Evolutionary conservation across 441 rosid genomes (phyloP).

Genomic region (Kokia cookei): DNA sequence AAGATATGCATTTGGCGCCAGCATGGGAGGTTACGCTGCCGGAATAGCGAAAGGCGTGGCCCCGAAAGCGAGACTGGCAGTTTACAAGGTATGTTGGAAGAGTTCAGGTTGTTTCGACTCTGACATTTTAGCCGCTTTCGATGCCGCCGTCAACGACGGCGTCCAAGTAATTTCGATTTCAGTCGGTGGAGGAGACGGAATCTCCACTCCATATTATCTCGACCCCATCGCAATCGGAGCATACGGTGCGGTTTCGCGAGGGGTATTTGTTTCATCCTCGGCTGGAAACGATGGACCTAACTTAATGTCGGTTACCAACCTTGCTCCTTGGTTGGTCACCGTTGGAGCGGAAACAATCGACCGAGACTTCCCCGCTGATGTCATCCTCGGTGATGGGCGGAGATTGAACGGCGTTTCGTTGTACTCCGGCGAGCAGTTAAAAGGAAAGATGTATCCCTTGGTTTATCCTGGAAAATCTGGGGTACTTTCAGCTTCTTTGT

Average conservation of each 20-base stretch:
- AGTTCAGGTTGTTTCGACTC: conserved; percentile 70
- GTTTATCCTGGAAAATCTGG: conserved; percentile 70
- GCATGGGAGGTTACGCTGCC: conserved; percentile 67
- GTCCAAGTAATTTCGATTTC: conserved; percentile 70
- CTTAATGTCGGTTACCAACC: conserved; percentile 62
- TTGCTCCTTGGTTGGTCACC: conserved; percentile 63
- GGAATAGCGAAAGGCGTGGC: conserved; percentile 87
- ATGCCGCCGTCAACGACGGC: conserved; percentile 57
- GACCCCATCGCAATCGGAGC: conserved; percentile 76
- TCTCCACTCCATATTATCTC: conserved; percentile 60
- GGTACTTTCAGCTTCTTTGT: conserved; percentile 49
- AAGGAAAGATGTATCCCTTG: conserved; percentile 55
- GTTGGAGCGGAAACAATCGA: conserved; percentile 30
- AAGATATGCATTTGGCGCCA: conserved; percentile 50
- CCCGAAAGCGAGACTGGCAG: conserved; percentile 65
- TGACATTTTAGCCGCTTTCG: conserved; percentile 71
- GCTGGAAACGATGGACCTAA: conserved; percentile 73
- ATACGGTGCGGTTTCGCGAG: conserved; percentile 50
- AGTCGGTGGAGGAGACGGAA: conserved; percentile 69
- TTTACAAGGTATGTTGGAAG: conserved; percentile 80
- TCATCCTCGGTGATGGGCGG: conserved; percentile 48
- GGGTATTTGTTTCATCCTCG: conserved; percentile 54
- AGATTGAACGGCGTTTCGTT: conserved; percentile 59
- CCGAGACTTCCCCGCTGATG: conserved; percentile 58
- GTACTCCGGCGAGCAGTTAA: conserved; percentile 50